These are phyloP conservation scores for Colletotrichum eremochloae DNA, from an alignment of 2,329 filamentous ascomycete genomes.

Conservation along the genomic window DNA sequence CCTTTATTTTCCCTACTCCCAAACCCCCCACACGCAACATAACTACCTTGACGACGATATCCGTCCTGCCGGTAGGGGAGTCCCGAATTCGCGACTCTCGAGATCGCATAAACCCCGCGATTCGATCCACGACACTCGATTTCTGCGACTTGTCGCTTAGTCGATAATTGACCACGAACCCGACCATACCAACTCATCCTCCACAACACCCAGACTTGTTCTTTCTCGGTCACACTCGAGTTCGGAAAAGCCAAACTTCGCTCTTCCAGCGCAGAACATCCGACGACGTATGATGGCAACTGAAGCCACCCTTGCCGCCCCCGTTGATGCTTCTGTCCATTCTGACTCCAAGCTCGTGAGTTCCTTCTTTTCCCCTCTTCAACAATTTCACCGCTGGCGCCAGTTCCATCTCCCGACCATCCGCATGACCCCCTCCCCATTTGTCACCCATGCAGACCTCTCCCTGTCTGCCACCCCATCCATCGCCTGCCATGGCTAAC, in stretches of 20 bases:
- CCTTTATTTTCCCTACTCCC: slow-evolving; percentile 26
- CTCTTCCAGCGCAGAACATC: slow-evolving; percentile 43
- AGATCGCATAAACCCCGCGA: slow-evolving; percentile 46
- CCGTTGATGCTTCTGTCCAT: slow-evolving; percentile 66
- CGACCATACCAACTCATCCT: slow-evolving; percentile 2
- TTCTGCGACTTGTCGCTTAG: slow-evolving; percentile 33
- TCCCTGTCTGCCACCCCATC: slow-evolving; percentile 1
- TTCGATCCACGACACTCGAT: slow-evolving; percentile 44
- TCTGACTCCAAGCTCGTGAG: slow-evolving; percentile 62
- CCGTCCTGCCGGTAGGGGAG: slow-evolving; percentile 35
- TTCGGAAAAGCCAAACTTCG: slow-evolving; percentile 48
- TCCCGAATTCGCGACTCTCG: slow-evolving; percentile 4
- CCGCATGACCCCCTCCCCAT: slow-evolving; percentile 10
- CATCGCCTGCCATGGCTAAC: slow-evolving; percentile 47
- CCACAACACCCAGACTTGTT: slow-evolving; percentile 13
- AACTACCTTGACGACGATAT: slow-evolving; percentile 26
- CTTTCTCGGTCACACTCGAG: slow-evolving; percentile 42
- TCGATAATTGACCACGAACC: slow-evolving; percentile 23
- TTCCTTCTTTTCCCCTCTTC: slow-evolving; percentile 39
- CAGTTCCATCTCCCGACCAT: slow-evolving; percentile 20
- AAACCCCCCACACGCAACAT: slow-evolving; percentile 8
- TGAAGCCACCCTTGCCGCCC: slow-evolving; percentile 68
- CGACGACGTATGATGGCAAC: slow-evolving; percentile 74
- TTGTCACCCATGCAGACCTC: slow-evolving; percentile 14
- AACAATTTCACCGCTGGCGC: slow-evolving; percentile 27